Evolutionary conservation across 129 eudicot species (phyloP).

Genomic region (Saussurea involucrata): DNA sequence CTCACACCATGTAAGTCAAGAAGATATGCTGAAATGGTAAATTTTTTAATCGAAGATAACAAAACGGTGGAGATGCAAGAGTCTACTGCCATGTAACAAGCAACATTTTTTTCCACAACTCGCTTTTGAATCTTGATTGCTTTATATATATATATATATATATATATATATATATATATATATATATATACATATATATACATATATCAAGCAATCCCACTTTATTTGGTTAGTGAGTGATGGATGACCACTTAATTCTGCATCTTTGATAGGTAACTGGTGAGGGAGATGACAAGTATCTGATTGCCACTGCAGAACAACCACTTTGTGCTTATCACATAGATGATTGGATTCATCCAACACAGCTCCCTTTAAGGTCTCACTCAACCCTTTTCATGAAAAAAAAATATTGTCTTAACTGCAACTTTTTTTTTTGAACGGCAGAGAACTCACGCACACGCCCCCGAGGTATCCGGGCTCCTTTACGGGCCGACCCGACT

Average conservation of each 20-base stretch:
- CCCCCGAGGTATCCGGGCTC: too few relatives aligned
- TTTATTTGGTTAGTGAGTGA: slow-evolving; percentile 4
- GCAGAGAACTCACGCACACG: too few relatives aligned
- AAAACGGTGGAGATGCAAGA: background rate
- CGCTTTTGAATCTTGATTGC: background rate
- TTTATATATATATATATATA: too few relatives aligned
- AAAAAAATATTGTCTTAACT: background rate
- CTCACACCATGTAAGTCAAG: too few relatives aligned
- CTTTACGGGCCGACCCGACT: too few relatives aligned
- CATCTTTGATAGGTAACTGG: slow-evolving; percentile 62
- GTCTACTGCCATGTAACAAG: background rate
- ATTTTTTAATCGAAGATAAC: too few relatives aligned
- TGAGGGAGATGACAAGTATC: slow-evolving; percentile 94
- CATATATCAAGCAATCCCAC: too few relatives aligned
- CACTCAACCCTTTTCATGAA: background rate
- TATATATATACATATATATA: too few relatives aligned
- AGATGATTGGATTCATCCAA: too few relatives aligned
- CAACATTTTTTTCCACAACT: background rate
- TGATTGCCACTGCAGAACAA: slow-evolving; percentile 97
- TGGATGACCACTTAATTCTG: background rate
- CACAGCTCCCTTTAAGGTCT: slow-evolving; percentile 74
- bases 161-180: too few relatives aligned
- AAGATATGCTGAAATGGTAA: too few relatives aligned
- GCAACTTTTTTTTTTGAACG: too few relatives aligned
- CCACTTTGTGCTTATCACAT: slow-evolving; percentile 95